Evolutionary conservation across 2,329 filamentous ascomycete species (phyloP), one percentile per base, ranked within the genome.

Genomic region (Aspergillus texensis): DNA sequence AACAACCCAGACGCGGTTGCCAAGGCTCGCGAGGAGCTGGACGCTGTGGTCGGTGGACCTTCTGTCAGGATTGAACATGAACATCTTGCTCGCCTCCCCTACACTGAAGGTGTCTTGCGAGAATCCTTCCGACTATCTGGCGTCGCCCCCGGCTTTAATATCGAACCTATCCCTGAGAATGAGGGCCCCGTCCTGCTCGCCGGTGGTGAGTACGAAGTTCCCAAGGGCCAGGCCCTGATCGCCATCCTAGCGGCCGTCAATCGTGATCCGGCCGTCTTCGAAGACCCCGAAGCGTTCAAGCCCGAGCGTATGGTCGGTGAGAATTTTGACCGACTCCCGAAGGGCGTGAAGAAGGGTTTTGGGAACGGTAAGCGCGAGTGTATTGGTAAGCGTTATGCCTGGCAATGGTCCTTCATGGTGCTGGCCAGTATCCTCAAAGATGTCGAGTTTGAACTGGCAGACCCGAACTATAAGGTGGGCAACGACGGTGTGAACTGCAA

Each of bases 231-330:
- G 62, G 62, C 79, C 0, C 75, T 90, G 36, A 70, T 82, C 2
- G 74, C 82, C 2, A 72, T 90, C 1, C 73, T 92, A 1, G 74
- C 81, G n/a, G 81, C 82, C 24, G 78, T 86, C 0, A 90, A 92
- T 58, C 74, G 84, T 1, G 90, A 93, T 69, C 88, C 88, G 0
- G 79, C 77, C 0, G 86, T 91, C 0, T 93, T 83, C 56, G 84
- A 86, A 0, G 88, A 91, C 61, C 88, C 89, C 0, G 74, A 85
- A 1, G 83, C 85, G 10, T 94, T 91, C 78, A 83, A 81, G 60
- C 91, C 91, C 0, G 90, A 93, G 72, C 84, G 90, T 12, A 91
- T 93, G 88, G 76, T 90, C 0, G 88, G 91, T 26, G 89, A 89
- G 21, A 84, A 85, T 30, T 93, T 91, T 71, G 85, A 87, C 62